A percentile compares a stretch with the other conserved stretches of the same genome.
Conservation (phyloP, 352 stramenopile species). For the Achlya hypogyna region DNA sequence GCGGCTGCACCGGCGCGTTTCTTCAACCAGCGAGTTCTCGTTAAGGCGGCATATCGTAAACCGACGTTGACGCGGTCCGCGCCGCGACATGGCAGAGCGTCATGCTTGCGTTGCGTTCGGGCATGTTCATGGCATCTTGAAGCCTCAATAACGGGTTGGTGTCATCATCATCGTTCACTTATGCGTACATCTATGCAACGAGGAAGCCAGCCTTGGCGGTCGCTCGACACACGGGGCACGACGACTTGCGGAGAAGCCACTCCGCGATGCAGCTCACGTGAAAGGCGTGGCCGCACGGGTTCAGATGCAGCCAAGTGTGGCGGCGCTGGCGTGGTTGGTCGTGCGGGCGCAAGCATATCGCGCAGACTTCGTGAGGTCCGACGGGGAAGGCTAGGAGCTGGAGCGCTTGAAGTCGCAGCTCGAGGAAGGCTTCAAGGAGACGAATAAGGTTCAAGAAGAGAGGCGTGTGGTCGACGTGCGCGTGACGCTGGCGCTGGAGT, state of each 20-base stretch:
- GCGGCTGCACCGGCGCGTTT: neutral
- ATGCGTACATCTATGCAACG: neutral
- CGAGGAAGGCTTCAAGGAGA: neutral
- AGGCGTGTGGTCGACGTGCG: neutral
- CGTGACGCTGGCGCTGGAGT: neutral
- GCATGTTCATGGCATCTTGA: too few species aligned
- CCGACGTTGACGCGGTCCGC: neutral
- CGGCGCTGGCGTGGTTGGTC: too few species aligned
- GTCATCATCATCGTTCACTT: neutral
- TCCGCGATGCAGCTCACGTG: neutral
- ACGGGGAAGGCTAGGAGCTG: neutral
- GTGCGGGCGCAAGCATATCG: neutral
- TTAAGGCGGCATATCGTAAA: neutral
- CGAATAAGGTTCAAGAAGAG: neutral
- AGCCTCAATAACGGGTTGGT: too few species aligned
- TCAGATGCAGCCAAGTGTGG: neutral
- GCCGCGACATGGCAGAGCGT: too few species aligned
- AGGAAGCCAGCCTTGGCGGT: neutral
- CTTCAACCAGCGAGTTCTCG: neutral
- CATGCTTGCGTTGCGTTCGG: too few species aligned
- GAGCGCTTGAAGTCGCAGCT: neutral
- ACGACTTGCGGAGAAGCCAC: neutral
- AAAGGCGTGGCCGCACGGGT: neutral
- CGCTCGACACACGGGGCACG: neutral
- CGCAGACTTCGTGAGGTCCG: neutral